Base-by-base conservation (phyloP, 140 eudicot genomes). In the Ambrosia hybrid region DNA sequence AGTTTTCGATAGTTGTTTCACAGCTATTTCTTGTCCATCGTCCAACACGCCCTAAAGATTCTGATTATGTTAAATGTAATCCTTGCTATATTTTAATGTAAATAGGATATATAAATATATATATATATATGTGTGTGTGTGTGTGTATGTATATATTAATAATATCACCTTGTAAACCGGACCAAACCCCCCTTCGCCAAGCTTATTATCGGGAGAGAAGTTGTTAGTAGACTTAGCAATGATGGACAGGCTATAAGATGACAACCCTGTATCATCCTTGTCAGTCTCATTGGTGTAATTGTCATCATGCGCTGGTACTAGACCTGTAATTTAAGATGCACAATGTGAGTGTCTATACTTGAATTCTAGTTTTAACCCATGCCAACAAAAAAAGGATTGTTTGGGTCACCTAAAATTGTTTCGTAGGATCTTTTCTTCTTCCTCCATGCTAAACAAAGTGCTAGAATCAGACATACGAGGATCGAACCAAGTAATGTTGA, bases 131-230 rank as follows among this genome's bases (percentile, higher is more conserved):
- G 34, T 30, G 34, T 30, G 34, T 30, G 1, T 36, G 16, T 21
- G 1, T 21, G 8, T 21, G 1, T 21, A 21, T 21, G 26, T 2
- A 49, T 43, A 43, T 43, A 43, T 57, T 11, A 12, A 48, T 15
- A 49, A 51, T 3, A n/a, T 66, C 41, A 75, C 79, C 79, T 39
- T 75, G 36, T 75, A 75, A 65, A 78, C 77, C 0, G 61, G 73
- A 71, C 82, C 82, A 12, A 78, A 78, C 9, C 68, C 82, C 5
- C 82, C 73, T 78, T 71, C 68, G 4, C 82, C 78, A 2, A 71
- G 73, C 61, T 71, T 78, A 78, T 78, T 71, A 3, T 13, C 16
- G 30, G 16, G 8, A 13, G 78, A 71, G 62, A 78, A 71, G 55
- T 71, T 49, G 58, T 63, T 15, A 7, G 77, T 78, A 43, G 48